phyloP scores from a whole-genome alignment of 768 basidiomycete genomes.

The Serpula lacrymans region DNA sequence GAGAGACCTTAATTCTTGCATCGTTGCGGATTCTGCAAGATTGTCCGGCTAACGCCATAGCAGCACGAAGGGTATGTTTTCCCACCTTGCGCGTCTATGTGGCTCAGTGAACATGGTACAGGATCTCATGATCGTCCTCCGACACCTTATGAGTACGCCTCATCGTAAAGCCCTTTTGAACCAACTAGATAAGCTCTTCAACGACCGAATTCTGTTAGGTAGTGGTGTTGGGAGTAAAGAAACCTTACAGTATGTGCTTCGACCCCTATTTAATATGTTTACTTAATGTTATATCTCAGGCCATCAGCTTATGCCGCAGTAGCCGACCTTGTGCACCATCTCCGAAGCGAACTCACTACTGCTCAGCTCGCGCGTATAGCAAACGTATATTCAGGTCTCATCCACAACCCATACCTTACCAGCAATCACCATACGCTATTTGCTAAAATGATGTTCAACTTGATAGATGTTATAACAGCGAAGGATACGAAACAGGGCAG shows the following conservation, averaged over 20 bases:
- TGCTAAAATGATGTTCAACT: conserved; percentile 88
- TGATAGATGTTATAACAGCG: conserved; percentile 75
- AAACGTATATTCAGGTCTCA: conserved; percentile 79
- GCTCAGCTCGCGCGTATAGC: conserved; percentile 75
- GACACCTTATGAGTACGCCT: conserved; percentile 80
- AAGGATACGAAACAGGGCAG: conserved; percentile 74
- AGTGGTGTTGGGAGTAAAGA: conserved; percentile 82
- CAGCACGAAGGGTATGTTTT: conserved; percentile 67
- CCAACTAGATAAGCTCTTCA: conserved; percentile 84
- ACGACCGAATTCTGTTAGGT: conserved; percentile 88
- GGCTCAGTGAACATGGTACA: conserved; percentile 26
- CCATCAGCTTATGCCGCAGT: conserved; percentile 82
- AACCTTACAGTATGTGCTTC: conserved; percentile 59
- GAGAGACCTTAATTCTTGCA: conserved; percentile 75
- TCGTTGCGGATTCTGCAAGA: conserved; percentile 90
- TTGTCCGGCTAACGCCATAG: conserved; percentile 82
- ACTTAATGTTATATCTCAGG: conserved; percentile 32
- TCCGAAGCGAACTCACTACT: conserved; percentile 76
- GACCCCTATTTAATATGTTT: conserved; percentile 2
- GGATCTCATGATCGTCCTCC: conserved; percentile 91
- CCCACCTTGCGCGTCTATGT: too few relatives aligned
- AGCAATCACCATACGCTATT: conserved; percentile 85
- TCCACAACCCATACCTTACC: conserved; percentile 83
- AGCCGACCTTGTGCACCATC: conserved; percentile 91
- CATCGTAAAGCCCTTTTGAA: conserved; percentile 76